phyloP scores from a whole-genome alignment of 345 rosid species.

The Firmiana major region DNA sequence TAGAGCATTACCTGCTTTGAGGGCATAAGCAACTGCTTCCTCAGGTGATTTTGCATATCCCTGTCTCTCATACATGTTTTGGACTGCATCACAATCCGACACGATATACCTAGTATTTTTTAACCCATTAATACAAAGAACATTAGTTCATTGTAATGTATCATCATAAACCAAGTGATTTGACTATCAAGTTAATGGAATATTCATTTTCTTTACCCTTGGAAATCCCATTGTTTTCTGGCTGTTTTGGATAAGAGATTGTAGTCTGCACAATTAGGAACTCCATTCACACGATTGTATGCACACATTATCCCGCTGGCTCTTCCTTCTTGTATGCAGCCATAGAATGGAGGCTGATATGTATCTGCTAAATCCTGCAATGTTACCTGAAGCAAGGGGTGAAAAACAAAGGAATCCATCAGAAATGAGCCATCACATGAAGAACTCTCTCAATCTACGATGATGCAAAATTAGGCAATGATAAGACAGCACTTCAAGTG shows the following conservation, averaged over 20 bases:
- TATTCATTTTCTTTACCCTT: constrained; percentile 40
- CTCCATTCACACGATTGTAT: constrained; percentile 33
- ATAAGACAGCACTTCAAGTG: not conserved
- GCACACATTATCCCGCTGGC: constrained; percentile 31
- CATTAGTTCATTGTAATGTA: not conserved
- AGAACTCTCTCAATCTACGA: too few relatives aligned
- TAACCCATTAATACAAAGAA: not conserved
- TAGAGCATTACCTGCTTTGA: constrained; percentile 52
- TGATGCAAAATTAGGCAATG: not conserved
- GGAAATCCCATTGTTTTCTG: constrained; percentile 69
- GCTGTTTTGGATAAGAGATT: constrained; percentile 14
- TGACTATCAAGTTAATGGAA: not conserved
- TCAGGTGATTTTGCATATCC: constrained; percentile 68
- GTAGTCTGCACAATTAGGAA: constrained; percentile 19
- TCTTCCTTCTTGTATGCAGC: constrained; percentile 6
- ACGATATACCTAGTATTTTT: constrained; percentile 26
- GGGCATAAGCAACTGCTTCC: constrained; percentile 71
- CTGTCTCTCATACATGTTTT: constrained; percentile 55
- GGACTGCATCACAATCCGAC: constrained; percentile 84
- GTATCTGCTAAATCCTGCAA: constrained; percentile 16
- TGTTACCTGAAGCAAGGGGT: not conserved
- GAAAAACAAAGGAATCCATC: not conserved
- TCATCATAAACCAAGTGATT: not conserved
- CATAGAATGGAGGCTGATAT: constrained; percentile 43
- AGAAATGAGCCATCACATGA: not conserved